A percentile compares a stretch with the other conserved stretches of the same genome.
Conservation (phyloP, 2,329 filamentous ascomycete genomes). For the Tolypocladium album region DNA sequence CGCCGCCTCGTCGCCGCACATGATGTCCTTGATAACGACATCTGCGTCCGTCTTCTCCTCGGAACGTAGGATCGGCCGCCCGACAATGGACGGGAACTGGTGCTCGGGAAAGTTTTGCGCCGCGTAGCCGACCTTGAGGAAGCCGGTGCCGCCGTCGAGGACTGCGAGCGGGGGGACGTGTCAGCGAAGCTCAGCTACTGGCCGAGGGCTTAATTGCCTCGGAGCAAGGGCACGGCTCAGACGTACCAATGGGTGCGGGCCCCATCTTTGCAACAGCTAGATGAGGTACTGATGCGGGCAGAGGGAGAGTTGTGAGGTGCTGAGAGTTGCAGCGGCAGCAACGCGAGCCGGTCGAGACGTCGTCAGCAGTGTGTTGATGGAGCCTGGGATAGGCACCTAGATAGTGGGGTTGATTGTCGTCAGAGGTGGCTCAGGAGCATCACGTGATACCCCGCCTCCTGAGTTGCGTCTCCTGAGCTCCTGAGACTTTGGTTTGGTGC, state of each 20-base stretch:
- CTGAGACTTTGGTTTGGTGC: background rate
- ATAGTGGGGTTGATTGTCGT: slow-evolving; percentile 26
- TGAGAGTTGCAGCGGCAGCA: background rate
- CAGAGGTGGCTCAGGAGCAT: slow-evolving; percentile 22
- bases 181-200: slow-evolving; percentile 9
- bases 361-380: slow-evolving; percentile 1
- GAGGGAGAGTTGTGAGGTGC: background rate
- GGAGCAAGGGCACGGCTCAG: background rate
- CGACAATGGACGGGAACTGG: slow-evolving; percentile 96
- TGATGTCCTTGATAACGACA: slow-evolving; percentile 86
- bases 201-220: background rate
- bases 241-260: slow-evolving; percentile 44
- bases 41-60: slow-evolving; percentile 64
- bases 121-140: slow-evolving; percentile 98
- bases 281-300: background rate
- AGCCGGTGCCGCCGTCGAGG: slow-evolving; percentile 98
- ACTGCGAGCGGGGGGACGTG: slow-evolving; percentile 41
- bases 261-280: slow-evolving; percentile 32
- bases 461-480: background rate
- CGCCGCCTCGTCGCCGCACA: slow-evolving; percentile 98
- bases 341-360: slow-evolving; percentile 1
- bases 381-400: too few relatives aligned
- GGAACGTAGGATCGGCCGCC: slow-evolving; percentile 90
- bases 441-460: slow-evolving; percentile 26
- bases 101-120: slow-evolving; percentile 99